phyloP scores from a whole-genome alignment of 176 grass and related monocot genomes.

The Aegilops longissima region DNA sequence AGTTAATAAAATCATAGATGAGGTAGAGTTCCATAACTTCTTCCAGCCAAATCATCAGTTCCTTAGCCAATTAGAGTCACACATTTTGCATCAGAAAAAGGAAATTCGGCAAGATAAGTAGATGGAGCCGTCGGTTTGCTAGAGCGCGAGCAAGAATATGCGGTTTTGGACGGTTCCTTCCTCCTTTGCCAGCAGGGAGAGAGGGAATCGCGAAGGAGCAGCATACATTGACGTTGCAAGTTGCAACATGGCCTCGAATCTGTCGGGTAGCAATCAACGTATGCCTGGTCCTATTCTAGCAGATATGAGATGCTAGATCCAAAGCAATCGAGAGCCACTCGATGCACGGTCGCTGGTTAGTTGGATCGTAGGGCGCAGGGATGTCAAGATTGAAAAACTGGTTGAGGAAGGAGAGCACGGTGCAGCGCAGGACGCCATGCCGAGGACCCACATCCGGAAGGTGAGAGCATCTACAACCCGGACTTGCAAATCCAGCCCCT shows the following conservation, averaged over 20 bases:
- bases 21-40: neutral
- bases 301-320: neutral
- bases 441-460: too few species aligned
- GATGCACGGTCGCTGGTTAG: neutral
- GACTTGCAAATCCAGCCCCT: too few species aligned
- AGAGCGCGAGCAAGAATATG: neutral
- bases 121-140: neutral
- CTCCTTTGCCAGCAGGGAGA: neutral
- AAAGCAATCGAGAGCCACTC: neutral
- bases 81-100: neutral
- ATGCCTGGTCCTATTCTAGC: neutral
- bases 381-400: conserved; percentile 53
- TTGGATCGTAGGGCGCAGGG: neutral
- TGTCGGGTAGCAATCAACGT: neutral
- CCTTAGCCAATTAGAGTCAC: neutral
- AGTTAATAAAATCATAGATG: too few species aligned
- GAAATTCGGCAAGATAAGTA: too few species aligned
- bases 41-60: neutral
- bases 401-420: conserved; percentile 82
- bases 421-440: conserved; percentile 55
- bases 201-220: neutral
- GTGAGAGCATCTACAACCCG: too few species aligned
- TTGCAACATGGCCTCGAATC: neutral
- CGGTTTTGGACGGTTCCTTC: neutral
- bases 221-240: too few species aligned